Conservation (phyloP, 768 basidiomycete genomes). For the Mycena filopes region DNA sequence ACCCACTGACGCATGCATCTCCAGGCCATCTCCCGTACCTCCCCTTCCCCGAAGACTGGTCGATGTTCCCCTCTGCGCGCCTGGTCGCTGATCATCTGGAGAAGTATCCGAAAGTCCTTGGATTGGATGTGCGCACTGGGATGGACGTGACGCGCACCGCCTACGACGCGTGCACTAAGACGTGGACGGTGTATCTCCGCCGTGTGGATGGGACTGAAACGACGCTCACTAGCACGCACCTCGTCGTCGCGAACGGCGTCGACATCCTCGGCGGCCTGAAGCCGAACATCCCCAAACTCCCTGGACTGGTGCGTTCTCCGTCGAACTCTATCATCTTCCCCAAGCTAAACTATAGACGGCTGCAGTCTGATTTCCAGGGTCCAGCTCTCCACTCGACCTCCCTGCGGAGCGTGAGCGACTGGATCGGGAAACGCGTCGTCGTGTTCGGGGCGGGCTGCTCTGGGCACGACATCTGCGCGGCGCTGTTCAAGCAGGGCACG, state of each 20-base stretch:
- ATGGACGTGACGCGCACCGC: background rate
- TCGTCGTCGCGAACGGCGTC: conserved; percentile 8
- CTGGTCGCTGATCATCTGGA: conserved; percentile 6
- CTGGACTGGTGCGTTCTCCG: conserved; percentile 2
- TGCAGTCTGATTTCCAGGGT: background rate
- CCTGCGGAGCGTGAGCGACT: background rate
- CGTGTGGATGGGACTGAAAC: background rate
- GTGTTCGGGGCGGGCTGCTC: conserved; percentile 13
- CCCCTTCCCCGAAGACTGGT: conserved; percentile 9
- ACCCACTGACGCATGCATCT: background rate
- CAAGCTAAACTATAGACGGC: background rate
- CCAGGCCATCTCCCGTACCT: conserved; percentile 17
- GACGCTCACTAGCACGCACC: background rate
- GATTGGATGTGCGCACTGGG: conserved; percentile 1
- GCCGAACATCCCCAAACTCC: background rate
- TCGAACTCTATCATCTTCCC: background rate
- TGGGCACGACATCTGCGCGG: conserved; percentile 5
- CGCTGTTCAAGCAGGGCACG: background rate
- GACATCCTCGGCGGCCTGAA: conserved; percentile 9
- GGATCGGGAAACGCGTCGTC: conserved; percentile 14
- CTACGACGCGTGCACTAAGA: background rate
- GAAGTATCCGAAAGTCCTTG: background rate
- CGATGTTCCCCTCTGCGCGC: conserved; percentile 5
- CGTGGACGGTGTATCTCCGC: background rate
- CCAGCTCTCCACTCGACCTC: background rate